Evolutionary conservation across 495 filamentous ascomycete species (phyloP).

Genomic region (Xylaria palmicola): DNA sequence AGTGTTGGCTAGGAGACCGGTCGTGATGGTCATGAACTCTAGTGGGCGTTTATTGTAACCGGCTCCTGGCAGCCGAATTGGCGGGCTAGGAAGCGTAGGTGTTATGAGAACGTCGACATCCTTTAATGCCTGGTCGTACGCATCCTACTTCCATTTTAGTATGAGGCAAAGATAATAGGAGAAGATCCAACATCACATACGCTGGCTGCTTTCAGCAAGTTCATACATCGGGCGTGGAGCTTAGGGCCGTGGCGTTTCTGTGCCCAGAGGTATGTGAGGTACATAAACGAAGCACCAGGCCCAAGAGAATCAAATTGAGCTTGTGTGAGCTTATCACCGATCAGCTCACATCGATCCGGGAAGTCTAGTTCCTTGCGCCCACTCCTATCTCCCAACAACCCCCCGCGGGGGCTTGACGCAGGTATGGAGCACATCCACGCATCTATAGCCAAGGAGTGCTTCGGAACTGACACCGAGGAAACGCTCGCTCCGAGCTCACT

Average conservation of each 20-base stretch:
- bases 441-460: conserved; percentile 46
- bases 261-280: conserved; percentile 32
- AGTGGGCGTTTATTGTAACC: conserved; percentile 31
- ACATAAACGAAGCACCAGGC: conserved; percentile 34
- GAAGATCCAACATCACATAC: conserved; percentile 5
- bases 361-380: conserved; percentile 36
- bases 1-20: conserved; percentile 54
- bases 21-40: conserved; percentile 40
- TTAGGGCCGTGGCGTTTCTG: conserved; percentile 30
- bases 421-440: conserved; percentile 47
- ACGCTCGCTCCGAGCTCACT: conserved; percentile 51
- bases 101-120: conserved; percentile 49
- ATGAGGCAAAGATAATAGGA: not conserved
- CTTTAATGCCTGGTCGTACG: conserved; percentile 42
- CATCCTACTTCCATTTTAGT: not conserved
- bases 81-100: conserved; percentile 41
- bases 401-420: conserved; percentile 26
- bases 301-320: conserved; percentile 36
- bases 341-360: conserved; percentile 26
- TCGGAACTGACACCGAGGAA: conserved; percentile 51
- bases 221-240: conserved; percentile 32
- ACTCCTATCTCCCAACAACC: conserved; percentile 29
- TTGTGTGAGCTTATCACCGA: conserved; percentile 31
- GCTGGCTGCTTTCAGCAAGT: conserved; percentile 25
- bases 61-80: conserved; percentile 20